Base-by-base conservation (phyloP, 441 rosid species). In the Breynia disticha region DNA sequence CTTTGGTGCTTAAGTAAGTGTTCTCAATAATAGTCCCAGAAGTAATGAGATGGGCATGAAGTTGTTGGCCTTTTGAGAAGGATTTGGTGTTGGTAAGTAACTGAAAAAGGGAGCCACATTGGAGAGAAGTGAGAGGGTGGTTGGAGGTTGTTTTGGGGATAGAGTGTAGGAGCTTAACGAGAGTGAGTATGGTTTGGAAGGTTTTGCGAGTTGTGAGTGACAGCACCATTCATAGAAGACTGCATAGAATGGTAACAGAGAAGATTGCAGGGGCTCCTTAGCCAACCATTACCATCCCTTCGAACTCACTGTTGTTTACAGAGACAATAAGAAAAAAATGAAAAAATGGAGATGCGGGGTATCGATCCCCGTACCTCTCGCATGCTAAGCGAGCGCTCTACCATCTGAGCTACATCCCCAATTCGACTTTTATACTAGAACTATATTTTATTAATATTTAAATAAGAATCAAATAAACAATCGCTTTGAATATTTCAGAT, bases 381-480 rank as follows among this genome's bases (percentile, higher is more conserved):
- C 94, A 87, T 86, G 95, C 89, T 81, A 85, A 94, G 87, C 91
- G 85, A 87, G 95, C 90, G 87, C 91, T 90, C 90, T 85, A 90
- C 94, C 95, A 90, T 87, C 82, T 84, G 97, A 83, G 89, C 95
- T 85, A 89, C 87, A 83, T 81, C 93, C 95, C 93, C 91, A 6
- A n/a, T n/a, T n/a, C n/a, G n/a, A n/a, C n/a, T n/a, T n/a, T n/a
- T n/a, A n/a, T n/a, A n/a, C n/a, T n/a, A n/a, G n/a, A n/a, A n/a
- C n/a, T n/a, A n/a, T n/a, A n/a, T n/a, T n/a, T 3, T 7, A 16
- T 6, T 49, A 35, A 1, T 52, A 24, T 16, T 50, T 38, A 16
- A 5, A 14, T 35, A n/a, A n/a, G n/a, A n/a, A n/a, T n/a, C n/a
- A n/a, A n/a, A n/a, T n/a, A n/a, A n/a, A n/a, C n/a, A n/a, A n/a